Evolutionary conservation across 2,329 filamentous ascomycete genomes (phyloP).

Genomic region (Penicillium sp.): DNA sequence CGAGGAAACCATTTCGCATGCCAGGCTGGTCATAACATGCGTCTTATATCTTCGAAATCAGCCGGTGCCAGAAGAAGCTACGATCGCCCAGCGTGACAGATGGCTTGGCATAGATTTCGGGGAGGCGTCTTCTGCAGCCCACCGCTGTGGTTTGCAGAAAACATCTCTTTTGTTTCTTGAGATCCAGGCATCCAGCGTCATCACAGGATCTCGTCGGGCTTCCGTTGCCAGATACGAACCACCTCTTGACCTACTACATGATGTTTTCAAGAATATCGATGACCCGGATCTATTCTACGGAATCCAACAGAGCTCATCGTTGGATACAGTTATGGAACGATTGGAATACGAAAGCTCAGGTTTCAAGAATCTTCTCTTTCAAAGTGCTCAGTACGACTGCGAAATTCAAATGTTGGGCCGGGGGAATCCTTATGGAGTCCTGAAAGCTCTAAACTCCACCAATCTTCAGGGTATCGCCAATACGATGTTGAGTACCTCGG

Average conservation of each 20-base stretch:
- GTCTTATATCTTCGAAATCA: constrained; percentile 90
- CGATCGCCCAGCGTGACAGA: constrained; percentile 74
- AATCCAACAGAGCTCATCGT: constrained; percentile 74
- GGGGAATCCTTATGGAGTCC: constrained; percentile 68
- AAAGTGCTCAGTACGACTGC: constrained; percentile 88
- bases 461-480: constrained; percentile 86
- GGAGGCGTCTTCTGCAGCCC: constrained; percentile 71
- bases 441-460: constrained; percentile 77
- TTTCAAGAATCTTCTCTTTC: constrained; percentile 83
- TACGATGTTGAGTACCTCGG: constrained; percentile 69
- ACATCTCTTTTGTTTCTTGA: constrained; percentile 84
- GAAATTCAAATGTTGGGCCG: constrained; percentile 67
- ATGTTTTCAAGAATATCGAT: constrained; percentile 89
- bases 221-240: constrained; percentile 60
- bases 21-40: constrained; percentile 74
- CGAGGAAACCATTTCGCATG: constrained; percentile 60
- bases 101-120: constrained; percentile 88
- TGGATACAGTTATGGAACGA: constrained; percentile 77
- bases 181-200: constrained; percentile 63
- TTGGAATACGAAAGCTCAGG: constrained; percentile 91
- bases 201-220: constrained; percentile 67
- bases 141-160: constrained; percentile 81
- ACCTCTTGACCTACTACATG: constrained; percentile 71
- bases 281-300: constrained; percentile 98
- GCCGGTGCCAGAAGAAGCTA: constrained; percentile 72